Evolutionary conservation across 345 rosid genomes (phyloP), one percentile per base, ranked within the genome.

Genomic region (Moricandia moricandioides): DNA sequence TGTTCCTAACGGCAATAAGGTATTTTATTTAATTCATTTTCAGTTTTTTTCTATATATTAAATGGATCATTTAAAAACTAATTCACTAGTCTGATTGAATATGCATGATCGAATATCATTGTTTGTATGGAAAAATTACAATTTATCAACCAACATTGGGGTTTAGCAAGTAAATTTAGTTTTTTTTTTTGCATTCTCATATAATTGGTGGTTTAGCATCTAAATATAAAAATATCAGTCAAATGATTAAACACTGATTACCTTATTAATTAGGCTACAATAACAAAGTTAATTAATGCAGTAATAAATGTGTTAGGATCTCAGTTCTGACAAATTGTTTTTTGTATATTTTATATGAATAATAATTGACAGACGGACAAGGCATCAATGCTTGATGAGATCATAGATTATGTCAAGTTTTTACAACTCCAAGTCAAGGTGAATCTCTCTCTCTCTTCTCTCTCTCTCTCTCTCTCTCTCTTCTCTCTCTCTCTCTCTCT

Each of bases 351-450:
- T 54, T 60, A 8, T 55, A 55, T 67, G 4, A 58, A 52, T 52
- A 66, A 62, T 82, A 80, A 84, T 80, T 83, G 86, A 82, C 97
- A 95, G 99, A 89, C 98, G 67, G 99, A 95, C 85, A 95, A 92
- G 82, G 99, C 99, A 80, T 92, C 99, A 39, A 95, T 92, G 99
- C 97, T 95, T 18, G 97, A 95, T 88, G 99, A 95, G 94, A 95
- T 95, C 79, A 89, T 95, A 85, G 99, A 95, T 79, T 95, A 95
- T 82, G 99, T 95, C 70, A 92, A 95, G 79, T 92, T 92, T 83
- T 91, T 95, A 70, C 99, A 92, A 91, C 99, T 95, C 71, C 99
- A 95, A 92, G 97, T 92, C 91, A 95, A 92, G 99, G 99, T 95
- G 67, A 47, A 51, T 69, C 45, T 68, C 40, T 75, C 57, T 33